These are phyloP conservation scores for Scedosporium dehoogii DNA, from an alignment of 2,329 filamentous ascomycete genomes.

Conservation along the genomic window DNA sequence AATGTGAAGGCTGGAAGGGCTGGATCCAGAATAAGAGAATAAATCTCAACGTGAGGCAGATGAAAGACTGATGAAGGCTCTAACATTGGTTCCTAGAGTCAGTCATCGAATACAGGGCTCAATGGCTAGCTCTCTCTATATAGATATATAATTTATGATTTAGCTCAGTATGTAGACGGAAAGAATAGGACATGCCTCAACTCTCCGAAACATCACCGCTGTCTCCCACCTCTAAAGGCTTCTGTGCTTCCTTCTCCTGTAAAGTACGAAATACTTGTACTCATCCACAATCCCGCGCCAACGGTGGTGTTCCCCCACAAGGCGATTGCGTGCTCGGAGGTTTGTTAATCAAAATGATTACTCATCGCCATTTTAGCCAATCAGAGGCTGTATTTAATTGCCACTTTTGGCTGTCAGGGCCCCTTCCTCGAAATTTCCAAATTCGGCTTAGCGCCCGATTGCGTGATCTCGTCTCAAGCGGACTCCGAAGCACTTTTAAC, in stretches of 20 bases:
- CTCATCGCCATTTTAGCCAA: neutral
- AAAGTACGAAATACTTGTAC: neutral
- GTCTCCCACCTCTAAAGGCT: neutral
- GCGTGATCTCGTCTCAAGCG: slow-evolving; percentile 4
- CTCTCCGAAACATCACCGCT: neutral
- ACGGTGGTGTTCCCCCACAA: neutral
- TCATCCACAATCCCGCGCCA: neutral
- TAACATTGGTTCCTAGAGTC: neutral
- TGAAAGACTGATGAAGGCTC: slow-evolving; percentile 42
- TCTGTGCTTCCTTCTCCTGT: no score
- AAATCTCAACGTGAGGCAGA: slow-evolving; percentile 88
- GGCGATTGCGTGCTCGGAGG: neutral
- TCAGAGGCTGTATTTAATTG: neutral
- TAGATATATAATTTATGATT: neutral
- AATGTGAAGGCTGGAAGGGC: slow-evolving; percentile 61
- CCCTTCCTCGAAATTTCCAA: neutral
- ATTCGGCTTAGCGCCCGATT: slow-evolving; percentile 5
- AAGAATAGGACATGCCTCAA: neutral
- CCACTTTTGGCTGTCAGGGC: neutral
- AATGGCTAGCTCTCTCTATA: neutral
- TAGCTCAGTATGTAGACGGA: neutral
- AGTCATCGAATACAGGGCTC: neutral
- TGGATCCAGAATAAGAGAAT: slow-evolving; percentile 87
- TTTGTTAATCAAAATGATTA: neutral
- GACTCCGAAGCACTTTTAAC: slow-evolving; percentile 6